A percentile compares a stretch with the other conserved stretches of the same genome.
Evolutionary conservation across 2,329 filamentous ascomycete genomes (phyloP).

Genomic region (Fusarium continuum): DNA sequence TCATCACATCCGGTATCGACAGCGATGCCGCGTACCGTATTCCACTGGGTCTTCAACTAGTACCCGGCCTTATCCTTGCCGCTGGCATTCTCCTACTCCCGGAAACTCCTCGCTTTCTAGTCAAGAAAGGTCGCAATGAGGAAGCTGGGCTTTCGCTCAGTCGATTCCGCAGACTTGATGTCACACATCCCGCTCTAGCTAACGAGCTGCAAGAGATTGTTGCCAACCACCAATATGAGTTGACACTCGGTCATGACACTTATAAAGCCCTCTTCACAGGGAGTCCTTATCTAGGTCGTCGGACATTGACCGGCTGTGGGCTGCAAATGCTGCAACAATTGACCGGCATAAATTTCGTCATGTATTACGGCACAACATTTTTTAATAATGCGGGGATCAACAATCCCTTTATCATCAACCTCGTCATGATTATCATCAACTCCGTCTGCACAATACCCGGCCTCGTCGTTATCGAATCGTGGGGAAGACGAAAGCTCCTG

Average conservation of each 20-base stretch:
- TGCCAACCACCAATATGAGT: conserved; percentile 78
- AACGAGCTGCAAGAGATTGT: conserved; percentile 80
- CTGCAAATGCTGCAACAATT: conserved; percentile 83
- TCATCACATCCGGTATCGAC: conserved; percentile 67
- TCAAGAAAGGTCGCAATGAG: conserved; percentile 73
- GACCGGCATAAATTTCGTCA: conserved; percentile 78
- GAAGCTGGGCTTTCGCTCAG: conserved; percentile 74
- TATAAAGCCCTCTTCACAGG: conserved; percentile 70
- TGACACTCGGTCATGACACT: conserved; percentile 68
- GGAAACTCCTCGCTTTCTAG: conserved; percentile 80
- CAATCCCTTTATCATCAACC: conserved; percentile 73
- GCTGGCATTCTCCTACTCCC: conserved; percentile 76
- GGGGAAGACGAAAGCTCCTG: conserved; percentile 77
- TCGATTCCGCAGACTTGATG: conserved; percentile 75
- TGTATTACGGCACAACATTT: conserved; percentile 80
- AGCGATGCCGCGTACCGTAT: conserved; percentile 75
- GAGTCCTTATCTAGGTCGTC: conserved; percentile 71
- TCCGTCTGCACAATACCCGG: conserved; percentile 79
- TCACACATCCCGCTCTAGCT: conserved; percentile 75
- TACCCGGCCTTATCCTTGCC: conserved; percentile 76
- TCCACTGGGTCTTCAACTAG: conserved; percentile 78
- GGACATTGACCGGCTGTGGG: conserved; percentile 75
- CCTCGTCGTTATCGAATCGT: conserved; percentile 77
- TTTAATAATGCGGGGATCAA: conserved; percentile 69
- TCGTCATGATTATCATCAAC: conserved; percentile 82